Base-by-base conservation (phyloP, 2,329 filamentous ascomycete species). In the Trichoderma semiorbis region DNA sequence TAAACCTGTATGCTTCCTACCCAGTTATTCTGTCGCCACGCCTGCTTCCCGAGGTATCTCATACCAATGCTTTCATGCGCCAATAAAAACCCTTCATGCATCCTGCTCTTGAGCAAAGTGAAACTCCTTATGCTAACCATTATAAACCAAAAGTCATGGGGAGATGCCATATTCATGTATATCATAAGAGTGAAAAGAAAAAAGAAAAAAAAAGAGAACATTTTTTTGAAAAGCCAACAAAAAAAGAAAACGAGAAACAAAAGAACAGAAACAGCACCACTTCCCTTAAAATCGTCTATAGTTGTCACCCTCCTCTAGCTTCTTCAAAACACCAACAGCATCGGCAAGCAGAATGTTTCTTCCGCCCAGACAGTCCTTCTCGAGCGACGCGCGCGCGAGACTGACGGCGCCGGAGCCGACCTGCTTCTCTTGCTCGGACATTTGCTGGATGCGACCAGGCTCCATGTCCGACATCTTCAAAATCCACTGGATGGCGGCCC, bases 311-410 rank as follows among this genome's bases (percentile, higher is more conserved):
- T 85, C 83, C 74, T 87, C 85, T 67, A 90, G 77, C 75, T 83
- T 86, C 75, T 80, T 83, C 74, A 90, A 75, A 66, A 89, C 87
- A 2, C 83, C 79, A 4, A 87, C 81, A 7, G 87, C 86, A 75
- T 90, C 88, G 28, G 85, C 82, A 57, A 87, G 85, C 64, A 89
- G 76, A 61, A 85, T 83, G 74, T 82, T 88, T 64, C 83, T 81
- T 24, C 82, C 81, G 7, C 85, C 86, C 4, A 84, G 77, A 47
- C 84, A 86, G 66, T 89, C 87, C 55, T 77, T 77, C 75, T 86
- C 84, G 55, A 90, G 78, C 55, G 83, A 78, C 39, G 82, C 79
- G 18, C 82, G 81, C 7, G 85, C 85, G 72, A 88, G 80, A 14
- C 83, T 80, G n/a, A 89, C 82, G 4, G 88, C 82, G 6, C 79